A percentile compares a stretch with the other conserved stretches of the same genome.
Conservation (phyloP, 2,329 filamentous ascomycete genomes). For the Penicillium sp. region DNA sequence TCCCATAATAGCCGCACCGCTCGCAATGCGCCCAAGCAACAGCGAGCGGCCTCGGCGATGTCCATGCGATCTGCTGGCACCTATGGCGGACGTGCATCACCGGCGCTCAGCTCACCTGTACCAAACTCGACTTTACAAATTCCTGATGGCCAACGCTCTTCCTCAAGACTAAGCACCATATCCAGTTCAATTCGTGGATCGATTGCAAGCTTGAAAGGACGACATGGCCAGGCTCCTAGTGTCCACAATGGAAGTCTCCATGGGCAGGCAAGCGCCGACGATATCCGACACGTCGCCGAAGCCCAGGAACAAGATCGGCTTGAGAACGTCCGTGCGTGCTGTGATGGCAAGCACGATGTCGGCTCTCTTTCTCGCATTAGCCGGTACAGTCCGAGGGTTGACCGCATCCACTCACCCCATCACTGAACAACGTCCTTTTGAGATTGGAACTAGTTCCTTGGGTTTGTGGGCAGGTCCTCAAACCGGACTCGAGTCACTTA, state of each 20-base stretch:
- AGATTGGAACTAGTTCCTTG: slow-evolving; percentile 17
- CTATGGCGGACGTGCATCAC: slow-evolving; percentile 33
- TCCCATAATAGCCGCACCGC: slow-evolving; percentile 75
- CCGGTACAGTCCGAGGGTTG: slow-evolving; percentile 39
- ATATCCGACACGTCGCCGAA: slow-evolving; percentile 75
- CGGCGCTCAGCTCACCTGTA: slow-evolving; percentile 34
- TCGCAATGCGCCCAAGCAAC: slow-evolving; percentile 59
- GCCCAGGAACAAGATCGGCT: slow-evolving; percentile 63
- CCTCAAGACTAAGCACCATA: slow-evolving; percentile 48
- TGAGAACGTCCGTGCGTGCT: slow-evolving; percentile 95
- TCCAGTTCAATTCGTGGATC: slow-evolving; percentile 49
- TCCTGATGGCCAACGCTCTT: slow-evolving; percentile 41
- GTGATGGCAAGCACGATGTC: slow-evolving; percentile 83
- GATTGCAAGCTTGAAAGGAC: slow-evolving; percentile 48
- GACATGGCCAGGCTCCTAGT: slow-evolving; percentile 36
- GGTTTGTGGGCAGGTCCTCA: slow-evolving; percentile 28
- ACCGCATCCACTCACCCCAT: slow-evolving; percentile 39
- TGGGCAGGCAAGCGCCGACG: slow-evolving; percentile 72
- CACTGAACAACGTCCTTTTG: slow-evolving; percentile 18
- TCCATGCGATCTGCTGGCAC: slow-evolving; percentile 39
- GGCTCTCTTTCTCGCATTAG: slow-evolving; percentile 42
- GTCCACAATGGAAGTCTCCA: slow-evolving; percentile 40
- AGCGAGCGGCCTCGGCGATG: slow-evolving; percentile 37
- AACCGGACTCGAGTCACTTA: slow-evolving; percentile 20
- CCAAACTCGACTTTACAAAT: slow-evolving; percentile 34